phyloP scores from a whole-genome alignment of 1,284 basidiomycete species.

The Tetrapyrgos nigripes region DNA sequence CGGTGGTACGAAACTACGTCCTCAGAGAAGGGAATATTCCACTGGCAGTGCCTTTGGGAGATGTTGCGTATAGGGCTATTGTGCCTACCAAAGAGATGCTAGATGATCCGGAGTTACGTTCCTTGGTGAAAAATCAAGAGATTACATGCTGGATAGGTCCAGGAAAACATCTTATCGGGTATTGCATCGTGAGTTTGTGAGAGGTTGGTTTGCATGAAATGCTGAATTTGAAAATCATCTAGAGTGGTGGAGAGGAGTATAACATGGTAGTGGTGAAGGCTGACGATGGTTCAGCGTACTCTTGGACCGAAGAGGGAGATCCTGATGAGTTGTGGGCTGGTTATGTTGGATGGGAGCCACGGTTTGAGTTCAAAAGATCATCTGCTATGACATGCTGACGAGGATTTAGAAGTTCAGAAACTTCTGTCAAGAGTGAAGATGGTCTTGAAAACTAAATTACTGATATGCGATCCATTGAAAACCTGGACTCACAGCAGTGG shows the following conservation, averaged over 20 bases:
- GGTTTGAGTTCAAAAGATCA: conserved; percentile 32
- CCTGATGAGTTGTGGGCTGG: conserved; percentile 50
- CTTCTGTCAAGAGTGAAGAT: conserved; percentile 51
- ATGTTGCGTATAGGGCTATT: conserved; percentile 63
- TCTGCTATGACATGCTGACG: conserved; percentile 9
- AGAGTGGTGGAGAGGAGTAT: conserved; percentile 48
- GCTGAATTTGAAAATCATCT: conserved; percentile 1
- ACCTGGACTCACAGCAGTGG: neutral
- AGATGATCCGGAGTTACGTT: conserved; percentile 52
- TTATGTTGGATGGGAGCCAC: conserved; percentile 53
- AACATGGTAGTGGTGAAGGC: conserved; percentile 55
- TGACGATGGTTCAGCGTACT: conserved; percentile 44
- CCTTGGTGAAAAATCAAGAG: conserved; percentile 42
- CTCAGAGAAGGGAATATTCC: conserved; percentile 46
- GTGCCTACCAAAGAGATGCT: conserved; percentile 52
- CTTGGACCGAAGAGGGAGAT: conserved; percentile 44
- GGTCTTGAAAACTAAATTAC: conserved; percentile 55
- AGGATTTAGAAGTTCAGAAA: conserved; percentile 53
- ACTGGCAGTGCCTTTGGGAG: conserved; percentile 49
- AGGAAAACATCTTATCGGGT: conserved; percentile 47
- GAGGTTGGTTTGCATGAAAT: neutral
- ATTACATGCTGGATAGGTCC: conserved; percentile 55
- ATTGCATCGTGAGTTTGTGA: conserved; percentile 40
- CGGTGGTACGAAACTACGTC: conserved; percentile 47
- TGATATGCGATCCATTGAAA: conserved; percentile 46